Conservation (phyloP, 352 stramenopile species). For the Bremia lactucae region DNA sequence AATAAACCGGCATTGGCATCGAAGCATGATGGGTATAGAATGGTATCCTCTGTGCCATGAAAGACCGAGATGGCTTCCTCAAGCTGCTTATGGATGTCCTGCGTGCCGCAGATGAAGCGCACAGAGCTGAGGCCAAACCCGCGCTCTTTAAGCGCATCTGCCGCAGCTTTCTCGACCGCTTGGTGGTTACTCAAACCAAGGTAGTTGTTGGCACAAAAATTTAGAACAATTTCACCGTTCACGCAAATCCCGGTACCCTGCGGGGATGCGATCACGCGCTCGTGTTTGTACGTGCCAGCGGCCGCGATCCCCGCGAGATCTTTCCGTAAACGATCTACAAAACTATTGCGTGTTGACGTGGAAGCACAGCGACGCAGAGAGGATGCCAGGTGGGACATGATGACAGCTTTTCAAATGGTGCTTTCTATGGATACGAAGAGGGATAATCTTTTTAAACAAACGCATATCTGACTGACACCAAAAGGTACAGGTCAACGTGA, state of each 20-base stretch:
- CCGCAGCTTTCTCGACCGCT: conserved; percentile 73
- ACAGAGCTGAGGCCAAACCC: conserved; percentile 88
- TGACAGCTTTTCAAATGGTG: no score
- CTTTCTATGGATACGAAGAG: no score
- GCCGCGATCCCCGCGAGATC: conserved; percentile 62
- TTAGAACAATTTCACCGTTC: conserved; percentile 68
- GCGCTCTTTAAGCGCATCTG: conserved; percentile 69
- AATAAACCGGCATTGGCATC: conserved; percentile 91
- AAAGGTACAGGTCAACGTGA: no score
- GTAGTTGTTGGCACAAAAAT: conserved; percentile 95
- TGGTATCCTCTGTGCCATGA: conserved; percentile 90
- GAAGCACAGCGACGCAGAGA: conserved; percentile 16
- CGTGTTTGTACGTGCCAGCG: conserved; percentile 77
- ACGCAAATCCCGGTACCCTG: conserved; percentile 78
- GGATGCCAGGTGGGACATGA: conserved; percentile 6
- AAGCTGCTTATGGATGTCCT: conserved; percentile 91
- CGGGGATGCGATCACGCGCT: conserved; percentile 85
- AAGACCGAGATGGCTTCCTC: conserved; percentile 86
- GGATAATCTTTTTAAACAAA: no score
- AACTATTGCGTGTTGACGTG: conserved; percentile 40
- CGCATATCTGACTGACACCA: no score
- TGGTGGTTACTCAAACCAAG: conserved; percentile 86
- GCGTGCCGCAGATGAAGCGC: conserved; percentile 91
- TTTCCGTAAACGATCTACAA: conserved; percentile 64
- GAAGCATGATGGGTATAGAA: conserved; percentile 91